Evolutionary conservation across 176 grass and related monocot species (phyloP).

Genomic region (Phragmites australis): DNA sequence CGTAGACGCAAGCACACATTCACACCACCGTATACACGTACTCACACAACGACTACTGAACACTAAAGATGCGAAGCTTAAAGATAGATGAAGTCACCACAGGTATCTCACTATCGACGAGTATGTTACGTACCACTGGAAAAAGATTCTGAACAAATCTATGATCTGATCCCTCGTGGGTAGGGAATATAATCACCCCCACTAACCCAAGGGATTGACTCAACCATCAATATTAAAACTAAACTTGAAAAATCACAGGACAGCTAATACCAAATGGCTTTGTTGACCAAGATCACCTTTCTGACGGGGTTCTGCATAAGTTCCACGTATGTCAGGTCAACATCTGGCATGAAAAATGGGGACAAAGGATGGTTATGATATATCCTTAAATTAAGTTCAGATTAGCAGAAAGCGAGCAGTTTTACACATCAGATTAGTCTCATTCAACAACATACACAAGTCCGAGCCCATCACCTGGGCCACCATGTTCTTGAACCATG

Average conservation of each 20-base stretch:
- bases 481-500: slow-evolving; percentile 39
- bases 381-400: slow-evolving; percentile 29
- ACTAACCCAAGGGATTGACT: too few species aligned
- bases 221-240: slow-evolving; percentile 19
- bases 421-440: slow-evolving; percentile 62
- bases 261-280: slow-evolving; percentile 29
- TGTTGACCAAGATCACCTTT: slow-evolving; percentile 31
- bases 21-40: too few species aligned
- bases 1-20: too few species aligned
- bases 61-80: too few species aligned
- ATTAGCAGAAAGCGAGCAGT: slow-evolving; percentile 34
- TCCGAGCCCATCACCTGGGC: slow-evolving; percentile 38
- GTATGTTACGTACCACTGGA: too few species aligned
- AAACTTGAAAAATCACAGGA: not conserved
- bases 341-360: slow-evolving; percentile 21
- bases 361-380: slow-evolving; percentile 34
- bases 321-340: slow-evolving; percentile 28
- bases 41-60: not conserved
- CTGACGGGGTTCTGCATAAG: slow-evolving; percentile 45
- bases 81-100: too few species aligned
- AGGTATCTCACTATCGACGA: not conserved
- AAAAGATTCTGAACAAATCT: too few species aligned
- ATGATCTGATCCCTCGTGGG: too few species aligned
- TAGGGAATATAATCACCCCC: too few species aligned
- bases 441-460: slow-evolving; percentile 32